These are phyloP conservation scores for Viridothelium virens DNA, from an alignment of 495 filamentous ascomycete species.

Conservation along the genomic window DNA sequence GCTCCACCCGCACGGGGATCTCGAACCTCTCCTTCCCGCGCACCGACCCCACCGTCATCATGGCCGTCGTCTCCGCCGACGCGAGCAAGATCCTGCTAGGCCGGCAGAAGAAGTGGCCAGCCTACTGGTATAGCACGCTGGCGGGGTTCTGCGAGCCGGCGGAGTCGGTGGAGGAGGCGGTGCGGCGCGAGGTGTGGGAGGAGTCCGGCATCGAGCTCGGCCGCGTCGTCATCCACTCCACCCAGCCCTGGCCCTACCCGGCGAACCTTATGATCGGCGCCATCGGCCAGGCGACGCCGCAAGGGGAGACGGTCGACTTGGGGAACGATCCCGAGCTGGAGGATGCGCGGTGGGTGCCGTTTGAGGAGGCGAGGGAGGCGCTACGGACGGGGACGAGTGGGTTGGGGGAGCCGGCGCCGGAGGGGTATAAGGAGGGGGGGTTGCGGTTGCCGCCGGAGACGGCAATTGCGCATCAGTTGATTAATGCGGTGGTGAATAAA, in stretches of 20 bases:
- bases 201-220: conserved; percentile 80
- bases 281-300: conserved; percentile 71
- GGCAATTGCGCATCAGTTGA: conserved; percentile 44
- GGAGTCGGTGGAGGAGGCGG: conserved; percentile 90
- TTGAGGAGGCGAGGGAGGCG: conserved; percentile 51
- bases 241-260: conserved; percentile 86
- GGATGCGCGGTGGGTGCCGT: conserved; percentile 74
- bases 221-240: conserved; percentile 82
- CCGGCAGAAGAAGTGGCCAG: conserved; percentile 73
- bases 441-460: conserved; percentile 39
- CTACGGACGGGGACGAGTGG: conserved; percentile 46
- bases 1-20: conserved; percentile 65
- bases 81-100: conserved; percentile 73
- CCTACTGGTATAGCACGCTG: conserved; percentile 78
- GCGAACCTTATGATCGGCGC: conserved; percentile 94
- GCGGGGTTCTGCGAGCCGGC: conserved; percentile 94
- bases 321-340: conserved; percentile 87
- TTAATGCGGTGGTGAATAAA: conserved; percentile 32
- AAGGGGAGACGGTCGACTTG: conserved; percentile 69
- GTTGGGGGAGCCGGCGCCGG: conserved; percentile 54
- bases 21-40: conserved; percentile 87
- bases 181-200: conserved; percentile 92
- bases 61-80: conserved; percentile 75
- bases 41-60: conserved; percentile 92
- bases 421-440: conserved; percentile 57